Base-by-base conservation (phyloP, 495 filamentous ascomycete genomes). In the Usnea hakonensis region DNA sequence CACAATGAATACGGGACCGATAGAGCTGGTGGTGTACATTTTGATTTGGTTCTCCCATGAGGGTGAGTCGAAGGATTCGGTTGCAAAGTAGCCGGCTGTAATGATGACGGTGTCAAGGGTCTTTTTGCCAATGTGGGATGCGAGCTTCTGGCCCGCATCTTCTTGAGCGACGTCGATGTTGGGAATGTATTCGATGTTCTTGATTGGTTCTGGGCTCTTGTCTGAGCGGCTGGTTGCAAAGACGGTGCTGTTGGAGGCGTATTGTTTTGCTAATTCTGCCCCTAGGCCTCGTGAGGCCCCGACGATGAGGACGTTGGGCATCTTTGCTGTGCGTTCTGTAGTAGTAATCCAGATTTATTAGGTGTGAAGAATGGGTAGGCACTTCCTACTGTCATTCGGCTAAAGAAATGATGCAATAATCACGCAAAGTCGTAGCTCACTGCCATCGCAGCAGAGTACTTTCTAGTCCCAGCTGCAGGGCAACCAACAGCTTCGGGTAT, bases 21-120 rank as follows among this genome's bases (percentile, higher is more conserved):
- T 81, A 0, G 86, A 78, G 21, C 78, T 84, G 0, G 79, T 87
- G 36, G 84, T 87, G 69, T 90, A 90, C 86, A 89, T 90, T 36
- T 75, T 77, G 26, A 88, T 71, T 67, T 90, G 73, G 32, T 85
- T 83, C 19, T 85, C 81, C 78, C 80, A 89, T 60, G 86, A 78
- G 5, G 85, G 85, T n/a, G 76, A 73, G 41, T 83, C 81, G 52
- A 84, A 81, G 26, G 79, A 76, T 62, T 90, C 87, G 8, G 78
- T 82, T 53, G 76, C 82, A 66, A 90, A 90, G 69, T 86, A 87
- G 17, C 86, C 85, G 0, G 87, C 86, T 5, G 80, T 82, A 69
- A 90, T 83, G 57, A 89, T 82, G 65, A 82, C 79, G 0, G 80
- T 74, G 48, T 84, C 83, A 23, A 88, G 70, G 53, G 73, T 76